These are phyloP conservation scores for Termitomyces sp. DNA, from an alignment of 768 basidiomycete species.

Conservation along the genomic window DNA sequence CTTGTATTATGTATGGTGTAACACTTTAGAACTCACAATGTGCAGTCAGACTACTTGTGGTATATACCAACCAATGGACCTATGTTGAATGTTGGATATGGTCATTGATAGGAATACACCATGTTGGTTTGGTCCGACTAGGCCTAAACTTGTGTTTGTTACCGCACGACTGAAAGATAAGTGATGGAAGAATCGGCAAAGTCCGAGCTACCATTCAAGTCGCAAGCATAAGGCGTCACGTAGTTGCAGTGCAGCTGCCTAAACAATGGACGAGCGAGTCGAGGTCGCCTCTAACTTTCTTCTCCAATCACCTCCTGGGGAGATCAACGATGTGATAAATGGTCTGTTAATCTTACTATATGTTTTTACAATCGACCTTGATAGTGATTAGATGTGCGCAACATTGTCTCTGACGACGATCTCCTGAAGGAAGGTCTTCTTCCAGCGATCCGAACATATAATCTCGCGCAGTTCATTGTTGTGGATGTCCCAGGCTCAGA, in stretches of 20 bases:
- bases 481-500: conserved; percentile 75
- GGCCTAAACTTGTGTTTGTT: no score
- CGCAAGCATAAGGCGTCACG: background rate
- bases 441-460: conserved; percentile 79
- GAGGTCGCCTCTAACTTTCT: conserved; percentile 73
- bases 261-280: conserved; percentile 63
- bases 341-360: conserved; percentile 38
- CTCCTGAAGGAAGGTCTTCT: conserved; percentile 73
- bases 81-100: background rate
- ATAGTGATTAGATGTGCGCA: conserved; percentile 68
- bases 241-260: background rate
- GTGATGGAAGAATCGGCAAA: conserved; percentile 13
- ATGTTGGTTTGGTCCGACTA: background rate
- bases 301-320: conserved; percentile 88
- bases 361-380: background rate
- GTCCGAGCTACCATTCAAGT: conserved; percentile 9
- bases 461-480: conserved; percentile 81
- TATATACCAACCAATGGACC: background rate
- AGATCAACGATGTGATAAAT: conserved; percentile 95
- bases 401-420: conserved; percentile 83
- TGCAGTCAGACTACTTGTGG: background rate
- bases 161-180: background rate
- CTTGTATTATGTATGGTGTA: conserved; percentile 3
- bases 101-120: background rate
- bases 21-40: background rate